Evolutionary conservation across 1,139 yeast species (phyloP).

Genomic region (Casaregolazyma lundiana): DNA sequence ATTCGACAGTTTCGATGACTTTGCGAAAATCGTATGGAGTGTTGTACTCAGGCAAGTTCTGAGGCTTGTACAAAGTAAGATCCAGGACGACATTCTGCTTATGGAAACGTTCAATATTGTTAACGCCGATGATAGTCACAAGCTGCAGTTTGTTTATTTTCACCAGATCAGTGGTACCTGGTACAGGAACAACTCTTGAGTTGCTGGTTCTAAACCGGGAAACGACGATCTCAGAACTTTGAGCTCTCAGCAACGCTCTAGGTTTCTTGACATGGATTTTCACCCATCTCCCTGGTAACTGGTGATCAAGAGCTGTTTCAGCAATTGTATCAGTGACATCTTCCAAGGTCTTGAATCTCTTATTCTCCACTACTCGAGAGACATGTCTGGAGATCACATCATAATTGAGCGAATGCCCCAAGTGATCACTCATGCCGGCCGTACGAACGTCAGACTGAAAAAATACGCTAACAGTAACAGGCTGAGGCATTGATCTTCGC

Average conservation of each 20-base stretch:
- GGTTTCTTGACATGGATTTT: constrained; percentile 44
- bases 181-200: constrained; percentile 31
- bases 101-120: constrained; percentile 78
- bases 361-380: constrained; percentile 45
- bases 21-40: constrained; percentile 29
- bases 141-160: constrained; percentile 51
- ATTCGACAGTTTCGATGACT: constrained; percentile 34
- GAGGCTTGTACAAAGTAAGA: constrained; percentile 38
- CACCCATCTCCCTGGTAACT: constrained; percentile 51
- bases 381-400: constrained; percentile 73
- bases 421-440: constrained; percentile 72
- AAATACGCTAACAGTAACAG: constrained; percentile 54
- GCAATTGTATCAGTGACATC: constrained; percentile 55
- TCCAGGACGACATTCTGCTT: constrained; percentile 71
- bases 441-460: constrained; percentile 63
- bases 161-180: constrained; percentile 39
- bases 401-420: constrained; percentile 77
- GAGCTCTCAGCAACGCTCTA: constrained; percentile 56
- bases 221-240: constrained; percentile 41
- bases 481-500: constrained; percentile 68
- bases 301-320: constrained; percentile 44
- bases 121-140: constrained; percentile 82
- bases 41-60: constrained; percentile 19
- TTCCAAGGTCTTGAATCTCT: constrained; percentile 48
- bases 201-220: constrained; percentile 28